phyloP scores from a whole-genome alignment of 108 stramenopile species.

The Pseudonitzschia multiseries region DNA sequence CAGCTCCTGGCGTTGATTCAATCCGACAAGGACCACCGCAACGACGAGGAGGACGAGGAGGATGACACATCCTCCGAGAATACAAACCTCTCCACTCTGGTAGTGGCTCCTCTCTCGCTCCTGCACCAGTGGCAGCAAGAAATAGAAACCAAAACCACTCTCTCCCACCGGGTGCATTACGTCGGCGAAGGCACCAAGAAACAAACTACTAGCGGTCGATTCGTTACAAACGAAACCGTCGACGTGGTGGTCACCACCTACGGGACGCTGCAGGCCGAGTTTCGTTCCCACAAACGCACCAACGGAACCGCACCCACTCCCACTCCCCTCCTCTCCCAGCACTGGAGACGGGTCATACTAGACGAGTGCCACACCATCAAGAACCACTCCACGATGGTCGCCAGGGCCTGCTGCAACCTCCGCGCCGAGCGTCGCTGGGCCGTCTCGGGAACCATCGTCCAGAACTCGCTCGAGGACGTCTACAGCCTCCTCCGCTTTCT shows the following conservation, averaged over 20 bases:
- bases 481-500: slow-evolving; percentile 78
- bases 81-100: slow-evolving; percentile 53
- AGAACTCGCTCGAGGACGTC: slow-evolving; percentile 80
- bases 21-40: slow-evolving; percentile 13
- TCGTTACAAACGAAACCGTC: slow-evolving; percentile 53
- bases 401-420: slow-evolving; percentile 70
- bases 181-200: slow-evolving; percentile 37
- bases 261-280: slow-evolving; percentile 36
- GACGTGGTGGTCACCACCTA: slow-evolving; percentile 86
- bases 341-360: slow-evolving; percentile 75
- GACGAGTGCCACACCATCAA: slow-evolving; percentile 84
- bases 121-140: slow-evolving; percentile 86
- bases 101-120: slow-evolving; percentile 77
- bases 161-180: slow-evolving; percentile 64
- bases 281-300: background rate
- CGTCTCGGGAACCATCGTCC: slow-evolving; percentile 84
- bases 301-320: background rate
- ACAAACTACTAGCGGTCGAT: background rate
- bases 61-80: background rate
- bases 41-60: slow-evolving; percentile 41
- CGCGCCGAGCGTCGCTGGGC: slow-evolving; percentile 73
- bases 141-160: slow-evolving; percentile 67
- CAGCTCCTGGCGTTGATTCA: slow-evolving; percentile 71
- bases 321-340: background rate
- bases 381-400: slow-evolving; percentile 66